Evolutionary conservation across 2,329 filamentous ascomycete species (phyloP).

Genomic region (Cephalotrichum gorgonifer): DNA sequence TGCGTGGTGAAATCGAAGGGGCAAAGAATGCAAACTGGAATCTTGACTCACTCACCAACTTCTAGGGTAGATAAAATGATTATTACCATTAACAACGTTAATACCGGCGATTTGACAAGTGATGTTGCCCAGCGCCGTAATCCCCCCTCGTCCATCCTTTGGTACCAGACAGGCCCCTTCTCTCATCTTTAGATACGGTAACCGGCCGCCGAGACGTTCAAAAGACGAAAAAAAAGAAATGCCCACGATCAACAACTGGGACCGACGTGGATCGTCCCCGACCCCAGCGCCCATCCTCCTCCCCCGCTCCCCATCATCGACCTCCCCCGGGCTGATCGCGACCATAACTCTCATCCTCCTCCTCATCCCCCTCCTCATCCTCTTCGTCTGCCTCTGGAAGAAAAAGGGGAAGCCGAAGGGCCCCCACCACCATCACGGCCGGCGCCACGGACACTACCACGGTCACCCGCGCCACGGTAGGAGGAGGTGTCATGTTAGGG

Average conservation of each 20-base stretch:
- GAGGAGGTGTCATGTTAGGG: not conserved
- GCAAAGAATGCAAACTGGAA: no score
- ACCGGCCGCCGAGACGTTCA: not conserved
- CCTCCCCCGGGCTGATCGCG: not conserved
- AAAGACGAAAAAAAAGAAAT: not conserved
- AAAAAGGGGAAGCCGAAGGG: not conserved
- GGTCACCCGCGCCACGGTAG: not conserved
- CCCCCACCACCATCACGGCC: not conserved
- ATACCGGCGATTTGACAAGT: no score
- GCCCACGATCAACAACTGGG: not conserved
- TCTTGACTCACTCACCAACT: not conserved
- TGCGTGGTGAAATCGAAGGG: not conserved
- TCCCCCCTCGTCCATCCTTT: not conserved
- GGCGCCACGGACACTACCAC: not conserved
- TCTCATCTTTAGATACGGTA: not conserved
- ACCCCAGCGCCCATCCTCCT: no score
- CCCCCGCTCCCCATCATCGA: not conserved
- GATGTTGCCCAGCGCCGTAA: no score
- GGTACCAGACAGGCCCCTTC: no score
- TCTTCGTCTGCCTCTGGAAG: not conserved
- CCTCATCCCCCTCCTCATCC: not conserved
- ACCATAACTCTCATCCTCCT: not conserved
- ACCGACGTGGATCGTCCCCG: no score
- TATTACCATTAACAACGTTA: not conserved
- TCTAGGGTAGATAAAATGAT: not conserved